Evolutionary conservation across 371 early-diverging fungal genomes (phyloP).

Genomic region (Haplosporangium sp.): DNA sequence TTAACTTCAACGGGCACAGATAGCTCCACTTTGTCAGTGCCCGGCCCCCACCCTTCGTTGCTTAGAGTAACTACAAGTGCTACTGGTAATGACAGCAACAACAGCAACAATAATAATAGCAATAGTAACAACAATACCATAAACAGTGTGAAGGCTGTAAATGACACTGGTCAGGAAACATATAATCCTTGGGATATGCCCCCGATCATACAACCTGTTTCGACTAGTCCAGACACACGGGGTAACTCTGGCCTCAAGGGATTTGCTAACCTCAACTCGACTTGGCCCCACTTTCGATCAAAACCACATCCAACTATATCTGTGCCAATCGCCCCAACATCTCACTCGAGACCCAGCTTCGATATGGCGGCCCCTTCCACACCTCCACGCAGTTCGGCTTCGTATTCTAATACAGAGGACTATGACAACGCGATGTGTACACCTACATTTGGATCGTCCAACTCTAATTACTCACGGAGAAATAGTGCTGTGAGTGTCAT

Average conservation of each 20-base stretch:
- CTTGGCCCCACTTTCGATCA: slow-evolving; percentile 49
- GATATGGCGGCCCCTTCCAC: slow-evolving; percentile 45
- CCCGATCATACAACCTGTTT: slow-evolving; percentile 38
- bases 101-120: not conserved
- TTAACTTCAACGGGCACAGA: slow-evolving; percentile 1
- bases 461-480: slow-evolving; percentile 31
- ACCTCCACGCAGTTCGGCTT: slow-evolving; percentile 33
- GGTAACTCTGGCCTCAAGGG: slow-evolving; percentile 29
- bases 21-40: not conserved
- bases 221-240: slow-evolving; percentile 11
- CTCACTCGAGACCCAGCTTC: slow-evolving; percentile 24
- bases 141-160: slow-evolving; percentile 3
- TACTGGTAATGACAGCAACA: not conserved
- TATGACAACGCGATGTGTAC: slow-evolving; percentile 56
- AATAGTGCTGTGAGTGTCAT: slow-evolving; percentile 52
- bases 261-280: slow-evolving; percentile 34
- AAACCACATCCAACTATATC: slow-evolving; percentile 55
- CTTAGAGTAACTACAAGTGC: not conserved
- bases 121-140: slow-evolving; percentile 2
- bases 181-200: slow-evolving; percentile 56
- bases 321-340: slow-evolving; percentile 32
- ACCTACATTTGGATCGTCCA: slow-evolving; percentile 48
- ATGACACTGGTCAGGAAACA: slow-evolving; percentile 17
- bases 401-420: slow-evolving; percentile 45
- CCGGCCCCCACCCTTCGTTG: slow-evolving; percentile 5